Conservation (phyloP, 441 rosid species). For the Capsella rubella region DNA sequence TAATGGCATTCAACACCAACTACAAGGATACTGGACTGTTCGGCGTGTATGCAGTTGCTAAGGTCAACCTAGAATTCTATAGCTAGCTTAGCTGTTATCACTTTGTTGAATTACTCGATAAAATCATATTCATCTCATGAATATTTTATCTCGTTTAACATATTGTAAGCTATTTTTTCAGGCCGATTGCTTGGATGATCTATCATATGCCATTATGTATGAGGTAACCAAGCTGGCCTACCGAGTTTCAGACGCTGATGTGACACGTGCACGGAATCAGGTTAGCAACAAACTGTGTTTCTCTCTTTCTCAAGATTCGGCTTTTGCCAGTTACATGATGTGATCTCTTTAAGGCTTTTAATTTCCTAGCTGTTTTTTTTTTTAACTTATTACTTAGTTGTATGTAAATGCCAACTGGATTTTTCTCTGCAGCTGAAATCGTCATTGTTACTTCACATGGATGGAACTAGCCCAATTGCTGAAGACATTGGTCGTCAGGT, state of each 20-base stretch:
- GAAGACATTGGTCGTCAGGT: conserved; percentile 99
- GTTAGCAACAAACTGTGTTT: conserved; percentile 45
- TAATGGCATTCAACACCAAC: conserved; percentile 99
- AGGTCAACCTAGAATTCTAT: conserved; percentile 59
- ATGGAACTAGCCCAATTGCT: conserved; percentile 97
- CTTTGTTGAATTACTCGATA: background rate
- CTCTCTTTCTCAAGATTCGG: conserved; percentile 2
- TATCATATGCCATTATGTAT: conserved; percentile 92
- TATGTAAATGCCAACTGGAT: background rate
- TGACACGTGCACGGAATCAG: conserved; percentile 97
- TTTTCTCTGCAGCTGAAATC: conserved; percentile 80
- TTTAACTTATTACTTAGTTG: background rate
- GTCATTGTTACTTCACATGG: conserved; percentile 92
- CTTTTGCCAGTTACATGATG: background rate
- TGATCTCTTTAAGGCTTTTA: background rate
- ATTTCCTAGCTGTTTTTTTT: background rate
- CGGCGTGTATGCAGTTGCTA: conserved; percentile 96
- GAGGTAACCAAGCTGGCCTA: conserved; percentile 81
- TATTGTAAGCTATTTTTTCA: conserved; percentile 49
- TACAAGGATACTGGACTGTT: conserved; percentile 98
- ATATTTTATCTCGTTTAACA: conserved; percentile 23
- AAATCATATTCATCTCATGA: conserved; percentile 2
- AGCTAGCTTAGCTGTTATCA: conserved; percentile 17
- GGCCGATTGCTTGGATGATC: conserved; percentile 93
- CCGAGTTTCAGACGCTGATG: conserved; percentile 96